phyloP scores from a whole-genome alignment of 2,329 filamentous ascomycete species.

The Aspergillus cejpii region DNA sequence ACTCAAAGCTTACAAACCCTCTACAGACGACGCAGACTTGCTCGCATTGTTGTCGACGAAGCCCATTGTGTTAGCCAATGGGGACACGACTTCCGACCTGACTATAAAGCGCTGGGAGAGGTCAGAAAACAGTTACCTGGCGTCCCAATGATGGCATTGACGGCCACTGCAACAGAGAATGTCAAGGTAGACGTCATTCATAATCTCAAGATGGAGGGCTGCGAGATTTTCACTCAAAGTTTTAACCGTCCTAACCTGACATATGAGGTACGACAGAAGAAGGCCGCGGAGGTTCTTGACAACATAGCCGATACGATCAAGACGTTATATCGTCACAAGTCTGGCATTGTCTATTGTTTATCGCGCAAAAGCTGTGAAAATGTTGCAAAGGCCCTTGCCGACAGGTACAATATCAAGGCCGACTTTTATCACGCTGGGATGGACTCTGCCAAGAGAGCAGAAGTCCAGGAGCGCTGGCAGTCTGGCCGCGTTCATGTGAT shows the following conservation, averaged over 20 bases:
- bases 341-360: slow-evolving; percentile 89
- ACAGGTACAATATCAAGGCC: slow-evolving; percentile 61
- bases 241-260: slow-evolving; percentile 95
- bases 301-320: slow-evolving; percentile 58
- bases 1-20: slow-evolving; percentile 59
- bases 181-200: slow-evolving; percentile 88
- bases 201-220: slow-evolving; percentile 75
- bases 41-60: slow-evolving; percentile 92
- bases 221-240: slow-evolving; percentile 77
- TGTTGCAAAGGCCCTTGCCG: slow-evolving; percentile 62
- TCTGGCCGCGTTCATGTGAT: slow-evolving; percentile 73
- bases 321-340: slow-evolving; percentile 60
- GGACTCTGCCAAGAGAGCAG: slow-evolving; percentile 57
- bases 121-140: slow-evolving; percentile 65
- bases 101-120: slow-evolving; percentile 81
- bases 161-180: slow-evolving; percentile 87
- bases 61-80: slow-evolving; percentile 99
- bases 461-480: slow-evolving; percentile 78
- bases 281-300: slow-evolving; percentile 49
- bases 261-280: slow-evolving; percentile 76
- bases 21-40: slow-evolving; percentile 65
- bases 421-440: slow-evolving; percentile 83
- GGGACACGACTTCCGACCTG: slow-evolving; percentile 95
- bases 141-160: slow-evolving; percentile 89
- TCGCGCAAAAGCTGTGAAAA: slow-evolving; percentile 77